Percentiles rank a stretch among this genome's conserved stretches.
Evolutionary conservation across 805 yeast species (phyloP).

Genomic region (Suhomyces emberorum): DNA sequence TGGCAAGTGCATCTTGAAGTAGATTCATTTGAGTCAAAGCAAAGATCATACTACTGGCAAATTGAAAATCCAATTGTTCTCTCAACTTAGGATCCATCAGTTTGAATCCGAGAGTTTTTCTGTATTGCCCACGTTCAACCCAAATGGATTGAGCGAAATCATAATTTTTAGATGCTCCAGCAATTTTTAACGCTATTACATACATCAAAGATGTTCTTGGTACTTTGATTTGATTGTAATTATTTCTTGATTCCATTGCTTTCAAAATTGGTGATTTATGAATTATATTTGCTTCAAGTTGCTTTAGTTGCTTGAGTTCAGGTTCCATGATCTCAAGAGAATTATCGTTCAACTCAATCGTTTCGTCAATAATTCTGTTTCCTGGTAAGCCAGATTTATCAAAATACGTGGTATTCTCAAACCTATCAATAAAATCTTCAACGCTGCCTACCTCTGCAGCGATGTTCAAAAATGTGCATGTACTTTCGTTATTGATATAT

Average conservation of each 20-base stretch:
- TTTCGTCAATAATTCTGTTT: conserved; percentile 3
- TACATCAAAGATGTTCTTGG: conserved; percentile 47
- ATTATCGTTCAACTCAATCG: not conserved
- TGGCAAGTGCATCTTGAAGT: conserved; percentile 65
- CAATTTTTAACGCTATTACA: conserved; percentile 63
- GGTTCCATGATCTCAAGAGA: conserved; percentile 1
- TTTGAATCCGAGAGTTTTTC: conserved; percentile 54
- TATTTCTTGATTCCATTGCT: conserved; percentile 3
- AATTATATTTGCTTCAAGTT: not conserved
- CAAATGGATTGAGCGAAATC: conserved; percentile 65
- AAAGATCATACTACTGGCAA: conserved; percentile 70
- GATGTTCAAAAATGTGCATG: conserved; percentile 53
- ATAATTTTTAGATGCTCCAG: conserved; percentile 51
- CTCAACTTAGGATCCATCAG: conserved; percentile 31
- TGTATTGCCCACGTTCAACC: conserved; percentile 73
- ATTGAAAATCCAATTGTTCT: conserved; percentile 53
- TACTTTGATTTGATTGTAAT: conserved; percentile 3
- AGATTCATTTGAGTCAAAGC: conserved; percentile 54
- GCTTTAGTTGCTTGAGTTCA: conserved; percentile 5
- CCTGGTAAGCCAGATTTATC: conserved; percentile 22
- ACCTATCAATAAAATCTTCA: conserved; percentile 34
- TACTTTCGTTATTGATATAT: conserved; percentile 38
- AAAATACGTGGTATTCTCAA: conserved; percentile 24
- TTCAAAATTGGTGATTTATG: conserved; percentile 20
- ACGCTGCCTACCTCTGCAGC: conserved; percentile 33